phyloP scores from a whole-genome alignment of 352 stramenopile species.

The Phytopythium mirpurense region DNA sequence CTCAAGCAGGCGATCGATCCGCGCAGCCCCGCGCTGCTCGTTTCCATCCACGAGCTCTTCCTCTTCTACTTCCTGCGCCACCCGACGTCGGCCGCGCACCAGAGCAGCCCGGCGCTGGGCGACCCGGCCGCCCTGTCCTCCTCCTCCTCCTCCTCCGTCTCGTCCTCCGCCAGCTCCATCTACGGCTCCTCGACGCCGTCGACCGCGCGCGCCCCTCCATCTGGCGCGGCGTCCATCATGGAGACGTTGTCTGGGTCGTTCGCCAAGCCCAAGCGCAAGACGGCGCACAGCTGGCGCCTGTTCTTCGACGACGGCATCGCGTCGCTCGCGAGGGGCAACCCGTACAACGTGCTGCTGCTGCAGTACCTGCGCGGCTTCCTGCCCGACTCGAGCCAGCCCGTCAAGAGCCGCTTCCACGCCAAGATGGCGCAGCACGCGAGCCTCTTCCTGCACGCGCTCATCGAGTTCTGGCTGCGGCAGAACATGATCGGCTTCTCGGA shows the following conservation, averaged over 20 bases:
- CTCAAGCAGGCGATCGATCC: slow-evolving; percentile 74
- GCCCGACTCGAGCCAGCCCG: slow-evolving; percentile 47
- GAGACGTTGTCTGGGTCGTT: slow-evolving; percentile 49
- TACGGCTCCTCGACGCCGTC: slow-evolving; percentile 2
- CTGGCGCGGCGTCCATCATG: slow-evolving; percentile 27
- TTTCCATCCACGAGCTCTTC: slow-evolving; percentile 83
- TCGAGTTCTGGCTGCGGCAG: slow-evolving; percentile 87
- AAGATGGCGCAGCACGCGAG: slow-evolving; percentile 75
- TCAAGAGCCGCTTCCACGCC: slow-evolving; percentile 72
- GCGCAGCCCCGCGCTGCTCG: slow-evolving; percentile 67
- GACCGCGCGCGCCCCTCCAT: neutral
- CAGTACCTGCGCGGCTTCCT: slow-evolving; percentile 82
- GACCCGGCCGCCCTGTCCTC: neutral
- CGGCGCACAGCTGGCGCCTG: slow-evolving; percentile 63
- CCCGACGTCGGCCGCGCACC: slow-evolving; percentile 63
- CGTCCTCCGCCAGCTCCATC: neutral
- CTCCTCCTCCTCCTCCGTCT: neutral
- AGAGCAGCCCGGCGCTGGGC: slow-evolving; percentile 24
- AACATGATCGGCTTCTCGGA: slow-evolving; percentile 84
- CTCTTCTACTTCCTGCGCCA: slow-evolving; percentile 84
- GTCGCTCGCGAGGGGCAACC: slow-evolving; percentile 62
- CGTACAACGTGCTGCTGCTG: slow-evolving; percentile 81
- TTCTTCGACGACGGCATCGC: slow-evolving; percentile 64
- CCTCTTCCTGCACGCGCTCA: slow-evolving; percentile 80
- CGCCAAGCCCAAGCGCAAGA: slow-evolving; percentile 36